Conservation (phyloP, 805 yeast species). For the Millerozyma acaciae region DNA sequence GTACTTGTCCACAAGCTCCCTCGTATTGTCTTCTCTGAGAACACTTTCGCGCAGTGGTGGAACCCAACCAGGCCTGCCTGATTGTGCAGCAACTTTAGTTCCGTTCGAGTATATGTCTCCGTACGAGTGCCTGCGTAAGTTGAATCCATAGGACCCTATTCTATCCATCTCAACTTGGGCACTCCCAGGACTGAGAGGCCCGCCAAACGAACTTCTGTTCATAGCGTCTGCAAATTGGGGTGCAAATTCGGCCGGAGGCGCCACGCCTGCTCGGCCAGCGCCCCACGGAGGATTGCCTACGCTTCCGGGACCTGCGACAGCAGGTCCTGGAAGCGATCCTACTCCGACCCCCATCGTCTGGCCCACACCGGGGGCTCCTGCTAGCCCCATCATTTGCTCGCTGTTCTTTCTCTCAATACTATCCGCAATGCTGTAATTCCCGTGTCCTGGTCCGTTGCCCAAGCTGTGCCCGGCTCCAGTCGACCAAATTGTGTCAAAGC, state of each 20-base stretch:
- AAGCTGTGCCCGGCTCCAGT: too few relatives aligned
- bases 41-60: background rate
- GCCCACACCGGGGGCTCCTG: background rate
- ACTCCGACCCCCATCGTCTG: background rate
- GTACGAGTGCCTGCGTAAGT: conserved; percentile 11
- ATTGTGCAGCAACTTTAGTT: background rate
- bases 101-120: conserved; percentile 9
- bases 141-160: conserved; percentile 5
- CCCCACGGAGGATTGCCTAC: background rate
- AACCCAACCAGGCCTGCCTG: background rate
- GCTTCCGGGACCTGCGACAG: background rate
- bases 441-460: conserved; percentile 2
- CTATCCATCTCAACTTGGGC: conserved; percentile 2
- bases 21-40: conserved; percentile 5
- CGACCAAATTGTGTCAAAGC: conserved; percentile 17
- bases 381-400: background rate
- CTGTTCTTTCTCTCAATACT: conserved; percentile 1
- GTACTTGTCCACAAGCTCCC: conserved; percentile 27
- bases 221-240: conserved; percentile 1
- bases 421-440: conserved; percentile 1
- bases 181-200: conserved; percentile 6
- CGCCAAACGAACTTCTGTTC: background rate
- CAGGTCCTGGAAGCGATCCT: background rate
- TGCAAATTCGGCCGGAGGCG: background rate
- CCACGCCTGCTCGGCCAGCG: background rate